Evolutionary conservation across 2,329 filamentous ascomycete genomes (phyloP), one percentile per base, ranked within the genome.

Genomic region (Phialophora chinensis): DNA sequence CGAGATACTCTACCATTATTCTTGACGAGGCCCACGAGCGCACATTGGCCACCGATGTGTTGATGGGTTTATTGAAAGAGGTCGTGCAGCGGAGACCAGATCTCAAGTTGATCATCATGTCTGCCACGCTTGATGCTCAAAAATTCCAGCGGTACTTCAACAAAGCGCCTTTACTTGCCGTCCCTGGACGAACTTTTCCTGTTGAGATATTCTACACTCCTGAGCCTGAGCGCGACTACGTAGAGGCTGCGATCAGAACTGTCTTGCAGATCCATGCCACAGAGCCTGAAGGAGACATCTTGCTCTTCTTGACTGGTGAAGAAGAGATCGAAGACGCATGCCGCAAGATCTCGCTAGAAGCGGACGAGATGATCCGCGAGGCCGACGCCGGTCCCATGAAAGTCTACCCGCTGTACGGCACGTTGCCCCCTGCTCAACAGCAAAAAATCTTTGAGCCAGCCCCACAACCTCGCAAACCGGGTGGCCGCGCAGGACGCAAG

Each of bases 131-230:
- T 62, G 95, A 99, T 80, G 95, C 95, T 4, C 90, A 97, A 76
- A 99, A 99, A 81, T 99, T 99, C 78, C 95, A 98, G 79, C 90
- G 89, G 67, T 99, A 99, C 82, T 99, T 99, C 83, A 91, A 93
- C 80, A 88, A 97, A 74, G 95, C 95, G 4, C 95, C 95, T 6
- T 85, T 99, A 49, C 87, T 99, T 60, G 92, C 94, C 27, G 95
- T 99, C 2, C 95, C 95, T 42, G 95, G 95, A 77, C 89, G 95
- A 79, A 99, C 95, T 23, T 90, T 97, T 77, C 93, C 95, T 5
- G 95, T 99, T 75, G 94, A 99, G 82, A 96, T 99, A 70, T 99
- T 96, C 80, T 99, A 99, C 81, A 99, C 95, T 1, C 92, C 93
- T 0, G 93, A 98, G 78, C 92, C 95, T 20, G 95, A 98, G 82